Evolutionary conservation across 108 stramenopile species (phyloP).

Genomic region (Bacterosira constricta): DNA sequence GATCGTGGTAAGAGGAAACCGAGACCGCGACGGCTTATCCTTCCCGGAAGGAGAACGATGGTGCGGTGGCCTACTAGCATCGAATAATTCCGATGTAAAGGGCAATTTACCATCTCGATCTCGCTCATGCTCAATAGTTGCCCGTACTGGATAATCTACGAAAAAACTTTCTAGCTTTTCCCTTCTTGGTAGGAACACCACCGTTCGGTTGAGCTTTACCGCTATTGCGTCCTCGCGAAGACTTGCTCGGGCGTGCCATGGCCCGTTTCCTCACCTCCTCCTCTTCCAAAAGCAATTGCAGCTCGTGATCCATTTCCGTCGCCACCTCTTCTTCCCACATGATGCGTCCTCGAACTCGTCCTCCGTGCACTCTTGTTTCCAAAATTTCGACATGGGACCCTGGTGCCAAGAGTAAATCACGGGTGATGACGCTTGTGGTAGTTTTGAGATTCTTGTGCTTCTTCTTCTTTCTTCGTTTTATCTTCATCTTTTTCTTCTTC

Average conservation of each 20-base stretch:
- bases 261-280: conserved; percentile 5
- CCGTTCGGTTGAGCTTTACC: too few species aligned
- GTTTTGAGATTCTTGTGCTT: conserved; percentile 15
- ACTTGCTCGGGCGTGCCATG: background rate
- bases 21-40: conserved; percentile 10
- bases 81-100: background rate
- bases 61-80: background rate
- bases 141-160: background rate
- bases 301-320: conserved; percentile 22
- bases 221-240: background rate
- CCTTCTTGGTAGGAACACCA: too few species aligned
- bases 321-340: conserved; percentile 48
- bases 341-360: conserved; percentile 41
- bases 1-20: conserved; percentile 30
- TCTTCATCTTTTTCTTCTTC: background rate
- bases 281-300: conserved; percentile 7
- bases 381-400: conserved; percentile 40
- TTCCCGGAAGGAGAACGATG: conserved; percentile 9
- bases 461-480: conserved; percentile 10
- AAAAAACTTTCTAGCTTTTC: background rate
- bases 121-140: too few species aligned
- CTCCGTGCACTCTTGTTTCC: conserved; percentile 47
- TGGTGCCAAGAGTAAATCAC: conserved; percentile 29
- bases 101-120: too few species aligned
- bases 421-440: conserved; percentile 9